Conservation (phyloP, 1,284 basidiomycete species). For the Anthracocystis walkeri region DNA sequence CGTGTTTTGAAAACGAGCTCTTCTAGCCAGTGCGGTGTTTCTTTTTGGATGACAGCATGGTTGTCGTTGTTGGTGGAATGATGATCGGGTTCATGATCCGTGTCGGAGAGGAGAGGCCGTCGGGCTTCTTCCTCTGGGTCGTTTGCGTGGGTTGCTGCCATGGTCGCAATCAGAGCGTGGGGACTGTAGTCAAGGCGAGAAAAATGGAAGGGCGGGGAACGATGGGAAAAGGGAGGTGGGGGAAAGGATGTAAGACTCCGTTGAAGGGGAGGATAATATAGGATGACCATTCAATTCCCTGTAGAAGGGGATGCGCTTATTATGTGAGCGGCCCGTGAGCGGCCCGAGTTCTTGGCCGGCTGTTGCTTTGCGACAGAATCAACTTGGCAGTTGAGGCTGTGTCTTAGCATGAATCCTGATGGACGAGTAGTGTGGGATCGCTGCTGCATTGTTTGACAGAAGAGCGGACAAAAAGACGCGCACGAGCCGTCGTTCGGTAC, state of each 20-base stretch:
- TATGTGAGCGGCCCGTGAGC: too few species aligned
- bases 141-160: background rate
- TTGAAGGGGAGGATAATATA: too few species aligned
- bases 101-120: constrained; percentile 17
- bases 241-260: background rate
- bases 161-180: background rate
- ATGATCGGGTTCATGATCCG: constrained; percentile 9
- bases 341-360: too few species aligned
- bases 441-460: too few species aligned
- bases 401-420: too few species aligned
- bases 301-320: too few species aligned
- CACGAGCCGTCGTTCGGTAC: too few species aligned
- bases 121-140: background rate
- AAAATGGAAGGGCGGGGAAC: background rate
- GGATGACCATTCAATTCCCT: too few species aligned
- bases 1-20: background rate
- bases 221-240: background rate
- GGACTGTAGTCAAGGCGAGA: background rate
- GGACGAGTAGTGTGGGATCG: too few species aligned
- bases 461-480: too few species aligned
- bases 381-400: too few species aligned
- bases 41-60: background rate
- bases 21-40: background rate
- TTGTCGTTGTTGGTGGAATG: background rate
- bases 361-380: too few species aligned